Evolutionary conservation across 768 basidiomycete species (phyloP), one percentile per base, ranked within the genome.

Genomic region (Mycena floridula): DNA sequence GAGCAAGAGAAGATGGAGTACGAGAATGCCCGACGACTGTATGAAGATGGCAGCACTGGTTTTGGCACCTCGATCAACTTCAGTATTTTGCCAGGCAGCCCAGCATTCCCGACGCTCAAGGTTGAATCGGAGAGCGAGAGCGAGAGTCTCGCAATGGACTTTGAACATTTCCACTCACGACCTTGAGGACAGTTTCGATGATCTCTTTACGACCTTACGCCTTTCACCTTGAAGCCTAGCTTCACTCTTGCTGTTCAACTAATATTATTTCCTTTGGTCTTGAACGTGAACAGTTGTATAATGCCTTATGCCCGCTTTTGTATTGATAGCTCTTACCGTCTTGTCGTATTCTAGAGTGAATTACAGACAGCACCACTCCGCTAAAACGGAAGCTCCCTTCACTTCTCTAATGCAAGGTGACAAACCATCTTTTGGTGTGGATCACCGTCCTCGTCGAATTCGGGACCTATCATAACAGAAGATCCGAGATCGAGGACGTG

Each of bases 1-100:
- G 92, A 95, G 62, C 85, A 89, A 59, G 92, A 95, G 75, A 95
- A 95, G 69, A 81, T 90, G 67, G 86, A 91, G 54, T 95, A 95
- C 63, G 90, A 94, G 58, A 76, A 81, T 25, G 87, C 90, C 26
- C 73, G 89, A 37, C 78, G 87, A 61, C 53, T 90, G 40, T 96
- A 96, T 56, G 92, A 96, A 60, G 88, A 92, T 55, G 87, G 86
- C 43, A 73, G 82, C 18, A 72, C 76, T 8, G 80, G 73, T 9
- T 76, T 80, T 53, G 77, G 76, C 7, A 77, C 79, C 12, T 86
- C 75, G 59, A 87, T 89, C 74, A 88, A 86, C 60, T 89, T 89
- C 59, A 86, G 84, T 62, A 82, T 89, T 60, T 69, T 88, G 25
- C 82, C 85, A 5, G 76, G 79, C 25, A 82, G 81, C 54, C 81